Evolutionary conservation across 805 yeast species (phyloP), one percentile per base, ranked within the genome.

Genomic region (Kurtzmaniella cleridarum): DNA sequence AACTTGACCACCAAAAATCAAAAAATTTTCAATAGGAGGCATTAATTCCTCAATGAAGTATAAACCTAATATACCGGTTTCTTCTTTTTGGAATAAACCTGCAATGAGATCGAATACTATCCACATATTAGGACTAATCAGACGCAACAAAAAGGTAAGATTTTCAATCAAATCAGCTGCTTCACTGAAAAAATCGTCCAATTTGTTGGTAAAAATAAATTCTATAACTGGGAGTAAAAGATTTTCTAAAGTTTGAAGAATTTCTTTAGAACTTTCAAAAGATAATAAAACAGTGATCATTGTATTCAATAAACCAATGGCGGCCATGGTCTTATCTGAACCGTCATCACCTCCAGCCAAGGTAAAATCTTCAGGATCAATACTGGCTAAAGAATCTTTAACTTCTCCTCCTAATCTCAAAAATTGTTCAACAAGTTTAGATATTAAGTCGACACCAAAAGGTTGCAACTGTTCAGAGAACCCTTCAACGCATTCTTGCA

Each of bases 401-500:
- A 86, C 49, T 38, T 66, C 73, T 5, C 40, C 42, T 1, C 65
- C 66, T 16, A 58, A 43, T 36, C 53, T 46, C 53, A 66, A 49
- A 34, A 90, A 87, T 55, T 91, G 96, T 36, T 78, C 78, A 12
- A 81, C 81, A 49, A 84, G 64, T 53, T 79, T 75, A 3, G 56
- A 54, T 23, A 83, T 75, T 62, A 54, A 66, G 47, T 69, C 66
- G 38, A 55, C 54, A 29, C 95, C 91, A 59, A 86, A 91, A 13
- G 98, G 98, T 40, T 62, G 93, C 49, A 91, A 70, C 60, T 91
- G 95, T 47, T 81, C 85, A 4, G 95, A 75, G 60, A 84, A 93
- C 42, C 76, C 78, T 54, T 90, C 96, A 24, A 91, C 97, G 56
- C 93, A 83, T 51, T 90, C 96, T 67, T 91, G 98, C 83, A 91